A percentile compares a stretch with the other conserved stretches of the same genome.
These are phyloP conservation scores for Colletotrichum cereale DNA, from an alignment of 2,329 filamentous ascomycete species.

Conservation along the genomic window DNA sequence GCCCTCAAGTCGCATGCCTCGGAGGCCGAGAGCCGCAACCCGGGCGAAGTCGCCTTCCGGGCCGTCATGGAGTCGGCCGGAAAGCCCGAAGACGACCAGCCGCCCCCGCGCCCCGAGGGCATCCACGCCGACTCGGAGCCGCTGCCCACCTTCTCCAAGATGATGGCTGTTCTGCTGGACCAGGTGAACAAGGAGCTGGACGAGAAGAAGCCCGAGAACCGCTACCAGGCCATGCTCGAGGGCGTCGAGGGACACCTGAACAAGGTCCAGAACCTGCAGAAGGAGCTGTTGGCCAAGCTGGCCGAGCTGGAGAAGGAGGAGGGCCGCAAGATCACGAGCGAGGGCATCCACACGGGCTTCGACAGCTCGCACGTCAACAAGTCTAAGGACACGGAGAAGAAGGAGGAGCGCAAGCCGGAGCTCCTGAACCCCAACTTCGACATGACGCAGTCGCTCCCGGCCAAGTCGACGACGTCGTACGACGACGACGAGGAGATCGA, in stretches of 20 bases:
- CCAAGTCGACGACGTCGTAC: constrained; percentile 58
- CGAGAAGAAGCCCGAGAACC: constrained; percentile 74
- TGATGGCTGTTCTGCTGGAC: constrained; percentile 97
- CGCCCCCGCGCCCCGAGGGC: constrained; percentile 80
- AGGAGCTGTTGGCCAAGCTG: constrained; percentile 79
- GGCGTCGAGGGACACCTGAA: constrained; percentile 82
- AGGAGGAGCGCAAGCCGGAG: constrained; percentile 70
- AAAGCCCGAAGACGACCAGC: constrained; percentile 79
- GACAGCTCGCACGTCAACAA: constrained; percentile 87
- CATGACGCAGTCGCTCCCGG: constrained; percentile 39
- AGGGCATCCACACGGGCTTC: constrained; percentile 89
- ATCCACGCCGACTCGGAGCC: constrained; percentile 81
- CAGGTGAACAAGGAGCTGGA: constrained; percentile 89
- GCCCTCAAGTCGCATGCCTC: constrained; percentile 80
- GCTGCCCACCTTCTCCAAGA: constrained; percentile 90
- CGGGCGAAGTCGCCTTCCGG: constrained; percentile 89
- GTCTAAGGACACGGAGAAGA: constrained; percentile 58
- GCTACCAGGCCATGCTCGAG: constrained; percentile 81
- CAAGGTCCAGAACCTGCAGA: constrained; percentile 84
- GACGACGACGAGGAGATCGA: constrained; percentile 81
- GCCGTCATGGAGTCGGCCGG: constrained; percentile 86
- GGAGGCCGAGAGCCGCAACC: constrained; percentile 73
- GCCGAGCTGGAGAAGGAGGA: constrained; percentile 88
- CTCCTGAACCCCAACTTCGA: constrained; percentile 78
- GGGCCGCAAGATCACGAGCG: constrained; percentile 91